phyloP scores from a whole-genome alignment of 1,284 basidiomycete genomes.

The Neonothopanus nambi region DNA sequence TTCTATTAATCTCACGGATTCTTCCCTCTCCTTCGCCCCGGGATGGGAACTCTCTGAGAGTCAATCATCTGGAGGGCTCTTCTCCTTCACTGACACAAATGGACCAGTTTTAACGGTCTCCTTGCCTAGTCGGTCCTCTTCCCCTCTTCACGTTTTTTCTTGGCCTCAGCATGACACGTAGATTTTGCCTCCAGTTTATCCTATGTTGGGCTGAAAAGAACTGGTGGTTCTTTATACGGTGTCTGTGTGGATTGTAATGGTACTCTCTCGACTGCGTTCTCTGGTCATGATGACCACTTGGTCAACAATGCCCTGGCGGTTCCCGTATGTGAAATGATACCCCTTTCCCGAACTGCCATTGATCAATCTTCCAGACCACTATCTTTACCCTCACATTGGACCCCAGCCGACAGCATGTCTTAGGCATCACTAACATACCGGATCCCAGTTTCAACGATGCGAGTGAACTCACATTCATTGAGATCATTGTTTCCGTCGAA shows the following conservation, averaged over 20 bases:
- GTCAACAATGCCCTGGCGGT: slow-evolving; percentile 7
- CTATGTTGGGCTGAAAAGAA: slow-evolving; percentile 20
- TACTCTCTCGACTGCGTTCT: slow-evolving; percentile 7
- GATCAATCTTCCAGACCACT: slow-evolving; percentile 16
- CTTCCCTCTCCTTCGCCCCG: slow-evolving; percentile 13
- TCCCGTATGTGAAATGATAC: slow-evolving; percentile 13
- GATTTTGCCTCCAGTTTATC: slow-evolving; percentile 12
- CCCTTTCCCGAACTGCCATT: neutral
- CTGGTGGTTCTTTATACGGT: slow-evolving; percentile 19
- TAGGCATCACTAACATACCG: slow-evolving; percentile 32
- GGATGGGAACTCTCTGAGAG: slow-evolving; percentile 13
- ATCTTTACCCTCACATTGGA: slow-evolving; percentile 30
- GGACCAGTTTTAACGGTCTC: slow-evolving; percentile 11
- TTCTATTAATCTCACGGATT: slow-evolving; percentile 4
- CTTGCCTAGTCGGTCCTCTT: slow-evolving; percentile 11
- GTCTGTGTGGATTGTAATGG: slow-evolving; percentile 19
- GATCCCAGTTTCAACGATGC: slow-evolving; percentile 23
- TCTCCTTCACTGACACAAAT: slow-evolving; percentile 10
- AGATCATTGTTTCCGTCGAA: slow-evolving; percentile 24
- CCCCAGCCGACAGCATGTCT: slow-evolving; percentile 25
- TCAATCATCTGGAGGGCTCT: slow-evolving; percentile 1
- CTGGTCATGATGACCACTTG: slow-evolving; percentile 15
- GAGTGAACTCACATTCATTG: slow-evolving; percentile 32
- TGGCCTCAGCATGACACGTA: neutral
- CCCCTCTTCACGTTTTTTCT: neutral